Base-by-base conservation (phyloP, 352 stramenopile genomes). In the Pseudoperonospora humuli region DNA sequence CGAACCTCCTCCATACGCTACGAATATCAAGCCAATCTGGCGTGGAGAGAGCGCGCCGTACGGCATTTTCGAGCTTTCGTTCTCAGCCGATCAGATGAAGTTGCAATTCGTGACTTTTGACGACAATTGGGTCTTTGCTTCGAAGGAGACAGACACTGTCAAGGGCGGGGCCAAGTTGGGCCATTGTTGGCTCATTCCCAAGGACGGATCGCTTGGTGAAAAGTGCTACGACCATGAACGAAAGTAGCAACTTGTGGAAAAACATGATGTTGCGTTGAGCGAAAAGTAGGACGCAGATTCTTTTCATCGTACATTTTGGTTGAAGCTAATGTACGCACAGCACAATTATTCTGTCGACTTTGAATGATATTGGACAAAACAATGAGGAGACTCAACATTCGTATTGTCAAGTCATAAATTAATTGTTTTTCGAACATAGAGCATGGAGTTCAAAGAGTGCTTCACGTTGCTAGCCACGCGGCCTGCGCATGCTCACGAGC, bases 61-160 rank as follows among this genome's bases (percentile, higher is more conserved):
- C 39, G 73, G 74, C 7, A 77, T 86, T 48, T 84, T 86, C 33
- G 70, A 86, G 48, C 50, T 88, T 28, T 84, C 68, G 11, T 85
- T 88, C 43, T 50, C 45, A 7, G 55, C 64, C 23, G 41, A 73
- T 29, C 74, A 84, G 37, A 71, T 80, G 54, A 64, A 61, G 20
- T 32, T 86, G 40, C 67, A 75, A 28, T 86, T 85, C 14, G 58
- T 75, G 34, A 89, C 71, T 39, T 86, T 86, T 21, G 74, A 85
- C 52, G 45, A 59, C 46, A 59, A 71, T 7, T 88, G 76, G 73
- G 31, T 64, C 19, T 87, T 87, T 53, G 53, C 66, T 8, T 47
- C 55, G 17, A 54, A 63, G 18, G 54, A 50, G 15, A 20, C 34
- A 5, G 41, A 67, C 14, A 83, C 75, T 1, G 54, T 80, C 14